Evolutionary conservation across 305 asterid genomes (phyloP), one percentile per base, ranked within the genome.

Genomic region (Withania somnifera): DNA sequence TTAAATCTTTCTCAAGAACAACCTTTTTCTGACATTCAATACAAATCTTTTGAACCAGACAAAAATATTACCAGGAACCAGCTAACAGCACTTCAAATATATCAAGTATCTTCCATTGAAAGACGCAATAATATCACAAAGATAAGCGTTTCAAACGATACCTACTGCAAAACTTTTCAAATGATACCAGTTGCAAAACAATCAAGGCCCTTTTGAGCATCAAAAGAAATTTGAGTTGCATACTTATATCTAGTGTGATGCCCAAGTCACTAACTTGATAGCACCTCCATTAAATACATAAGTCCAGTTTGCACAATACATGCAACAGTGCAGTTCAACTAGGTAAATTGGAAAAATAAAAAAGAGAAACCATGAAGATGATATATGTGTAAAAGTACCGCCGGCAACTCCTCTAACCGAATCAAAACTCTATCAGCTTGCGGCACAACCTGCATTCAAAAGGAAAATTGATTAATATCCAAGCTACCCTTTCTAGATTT

Each of bases 371-470:
- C n/a, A n/a, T n/a, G n/a, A n/a, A n/a, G n/a, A n/a, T n/a, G n/a
- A n/a, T n/a, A 73, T 40, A 24, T 1, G 14, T 45, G 2, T 73
- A 38, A 26, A 26, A 75, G 20, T 91, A 95, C 98, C 98, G 90
- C 91, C 1, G 98, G 82, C 63, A 90, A 89, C 71, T 87, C 91
- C 87, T 95, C 95, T 20, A 95, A 88, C 81, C 92, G 95, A 89
- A 95, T 87, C 87, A 95, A 86, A 40, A 95, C 98, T 84, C 98
- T 88, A 84, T 95, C 98, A 26, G 93, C 97, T 87, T 95, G 98
- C 3, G 98, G 98, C 82, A 89, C 92, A 87, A 93, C 98, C 98
- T 95, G 78, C 50, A 77, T 38, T 14, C 53, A 67, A 11, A 32
- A 22, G 40, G 11, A 3, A 10, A 83, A 40, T 26, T n/a, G 19